phyloP scores from a whole-genome alignment of 208 protist species.

The Leishmania braziliensis region DNA sequence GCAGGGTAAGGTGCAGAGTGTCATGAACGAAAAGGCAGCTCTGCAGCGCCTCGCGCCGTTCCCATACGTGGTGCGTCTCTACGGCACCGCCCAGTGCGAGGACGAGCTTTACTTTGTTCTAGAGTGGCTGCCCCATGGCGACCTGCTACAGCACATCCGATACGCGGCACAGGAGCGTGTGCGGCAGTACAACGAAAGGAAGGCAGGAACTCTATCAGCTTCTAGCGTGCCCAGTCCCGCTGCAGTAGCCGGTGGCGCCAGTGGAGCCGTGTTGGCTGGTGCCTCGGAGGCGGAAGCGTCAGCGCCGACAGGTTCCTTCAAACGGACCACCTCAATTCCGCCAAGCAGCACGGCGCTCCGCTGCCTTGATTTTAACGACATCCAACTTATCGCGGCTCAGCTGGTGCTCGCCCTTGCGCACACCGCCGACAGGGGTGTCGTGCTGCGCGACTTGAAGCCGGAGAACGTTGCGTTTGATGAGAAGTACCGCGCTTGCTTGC shows the following conservation, averaged over 20 bases:
- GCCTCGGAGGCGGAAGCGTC: neutral
- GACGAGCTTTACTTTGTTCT: constrained; percentile 94
- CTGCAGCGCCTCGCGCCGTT: constrained; percentile 64
- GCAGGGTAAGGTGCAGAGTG: constrained; percentile 76
- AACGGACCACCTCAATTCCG: constrained; percentile 25
- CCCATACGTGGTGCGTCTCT: constrained; percentile 84
- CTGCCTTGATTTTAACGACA: constrained; percentile 80
- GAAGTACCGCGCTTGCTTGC: constrained; percentile 75
- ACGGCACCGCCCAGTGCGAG: constrained; percentile 85
- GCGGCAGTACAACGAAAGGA: constrained; percentile 23
- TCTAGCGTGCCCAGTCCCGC: neutral
- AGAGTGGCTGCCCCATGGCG: constrained; percentile 93
- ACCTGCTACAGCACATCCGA: constrained; percentile 91
- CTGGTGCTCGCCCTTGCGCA: constrained; percentile 65
- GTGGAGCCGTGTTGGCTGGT: neutral
- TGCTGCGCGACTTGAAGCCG: constrained; percentile 91
- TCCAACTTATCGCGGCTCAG: constrained; percentile 87
- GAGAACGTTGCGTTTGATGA: constrained; percentile 89
- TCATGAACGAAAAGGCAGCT: constrained; percentile 86
- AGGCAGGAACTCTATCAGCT: neutral
- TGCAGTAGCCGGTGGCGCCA: neutral
- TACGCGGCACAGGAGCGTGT: constrained; percentile 38
- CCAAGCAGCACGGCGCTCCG: constrained; percentile 31
- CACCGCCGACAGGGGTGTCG: constrained; percentile 57
- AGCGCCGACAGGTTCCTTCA: neutral